Evolutionary conservation across 768 basidiomycete genomes (phyloP).

Genomic region (Pulveroboletus sp.): DNA sequence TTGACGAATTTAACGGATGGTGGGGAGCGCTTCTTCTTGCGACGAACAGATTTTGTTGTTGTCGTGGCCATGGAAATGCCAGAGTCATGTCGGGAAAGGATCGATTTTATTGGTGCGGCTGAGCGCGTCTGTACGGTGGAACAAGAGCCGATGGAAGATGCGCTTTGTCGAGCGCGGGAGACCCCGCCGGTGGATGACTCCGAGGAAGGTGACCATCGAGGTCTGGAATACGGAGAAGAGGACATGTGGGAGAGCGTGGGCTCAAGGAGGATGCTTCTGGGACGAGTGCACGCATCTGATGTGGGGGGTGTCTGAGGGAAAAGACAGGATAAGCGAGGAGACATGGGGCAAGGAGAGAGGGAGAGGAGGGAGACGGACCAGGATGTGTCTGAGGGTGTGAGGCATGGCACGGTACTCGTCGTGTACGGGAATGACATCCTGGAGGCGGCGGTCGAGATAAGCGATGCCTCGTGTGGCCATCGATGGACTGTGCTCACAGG

Average conservation of each 20-base stretch:
- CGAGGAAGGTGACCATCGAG: conserved; percentile 14
- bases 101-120: conserved; percentile 43
- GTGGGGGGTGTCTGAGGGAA: conserved; percentile 22
- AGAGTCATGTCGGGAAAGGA: conserved; percentile 49
- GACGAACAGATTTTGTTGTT: conserved; percentile 23
- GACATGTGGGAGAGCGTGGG: conserved; percentile 5
- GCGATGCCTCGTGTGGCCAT: conserved; percentile 16
- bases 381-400: conserved; percentile 24
- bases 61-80: conserved; percentile 42
- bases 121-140: conserved; percentile 27
- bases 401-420: conserved; percentile 29
- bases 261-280: conserved; percentile 29
- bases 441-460: conserved; percentile 18
- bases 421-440: conserved; percentile 28
- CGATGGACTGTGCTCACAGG: conserved; percentile 22
- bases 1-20: conserved; percentile 69
- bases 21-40: conserved; percentile 30
- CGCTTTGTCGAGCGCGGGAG: conserved; percentile 31
- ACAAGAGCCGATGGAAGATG: conserved; percentile 36
- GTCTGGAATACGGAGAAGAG: conserved; percentile 18
- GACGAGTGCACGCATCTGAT: conserved; percentile 12
- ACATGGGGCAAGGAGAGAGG: not conserved
- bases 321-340: conserved; percentile 1
- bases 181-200: conserved; percentile 16
- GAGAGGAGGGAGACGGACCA: conserved; percentile 19